Base-by-base conservation (phyloP, 805 yeast genomes). In the Candida ipomoeae region DNA sequence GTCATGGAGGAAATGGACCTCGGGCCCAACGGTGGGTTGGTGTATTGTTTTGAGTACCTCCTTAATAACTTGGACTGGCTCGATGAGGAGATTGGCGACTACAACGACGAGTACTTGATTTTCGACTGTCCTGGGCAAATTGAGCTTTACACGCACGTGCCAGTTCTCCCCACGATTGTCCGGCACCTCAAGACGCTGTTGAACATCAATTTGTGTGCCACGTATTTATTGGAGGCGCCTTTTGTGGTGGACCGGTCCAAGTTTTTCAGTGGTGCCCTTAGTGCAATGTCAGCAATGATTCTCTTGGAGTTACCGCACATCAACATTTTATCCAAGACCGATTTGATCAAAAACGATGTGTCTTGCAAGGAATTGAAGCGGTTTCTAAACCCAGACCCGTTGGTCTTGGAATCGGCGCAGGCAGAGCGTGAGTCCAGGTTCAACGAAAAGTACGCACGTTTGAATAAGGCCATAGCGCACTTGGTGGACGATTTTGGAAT, bases 221-320 rank as follows among this genome's bases (percentile, higher is more conserved):
- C 96, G 0, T 94, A 94, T 67, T 71, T 94, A 42, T 69, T 94
- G 53, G 99, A 94, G 65, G 96, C 98, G 0, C 92, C 98, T 3
- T 94, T 94, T 67, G 87, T 92, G 42, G 76, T 92, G 50, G 99
- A 94, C 66, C 79, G 83, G 41, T 81, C 96, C 10, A 95, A 95
- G 69, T 94, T 90, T 68, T 94, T 94, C 66, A 85, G 96, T 48
- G 99, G 99, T 2, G 95, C 96, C 0, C 74, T 94, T 52, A 83
- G 91, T 64, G 99, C 99, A 18, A 94, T 94, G 99, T 85, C 96
- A 20, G 96, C 99, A 1, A 94, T 94, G 99, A 89, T 94, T 29
- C 74, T 94, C 52, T 75, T 94, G 46, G 99, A 94, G 66, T 77
- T 92, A 39, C 99, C 99, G 14, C 99, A 94, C 65, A 84, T 94